Evolutionary conservation across 208 protist genomes (phyloP).

Genomic region (Naegleria gruberi): DNA sequence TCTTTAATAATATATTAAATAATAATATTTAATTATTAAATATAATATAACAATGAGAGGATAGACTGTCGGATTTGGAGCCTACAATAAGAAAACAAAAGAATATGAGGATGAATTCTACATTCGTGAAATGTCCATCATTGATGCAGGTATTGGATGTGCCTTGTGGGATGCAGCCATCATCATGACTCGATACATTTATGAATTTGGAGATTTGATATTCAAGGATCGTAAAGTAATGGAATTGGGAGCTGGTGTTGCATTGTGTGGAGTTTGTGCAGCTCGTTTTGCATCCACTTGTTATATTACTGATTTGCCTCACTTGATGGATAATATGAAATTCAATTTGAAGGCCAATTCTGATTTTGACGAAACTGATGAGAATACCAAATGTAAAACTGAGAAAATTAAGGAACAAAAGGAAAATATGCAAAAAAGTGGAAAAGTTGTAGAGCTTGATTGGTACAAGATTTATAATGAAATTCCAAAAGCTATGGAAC

Average conservation of each 20-base stretch:
- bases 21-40: neutral
- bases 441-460: neutral
- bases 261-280: neutral
- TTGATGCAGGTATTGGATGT: constrained; percentile 21
- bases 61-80: constrained; percentile 10
- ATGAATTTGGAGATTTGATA: neutral
- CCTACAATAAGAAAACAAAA: neutral
- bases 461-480: neutral
- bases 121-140: constrained; percentile 6
- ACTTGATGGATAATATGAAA: neutral
- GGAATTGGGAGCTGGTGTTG: neutral
- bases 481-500: neutral
- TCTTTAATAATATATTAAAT: too few species aligned
- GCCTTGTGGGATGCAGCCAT: constrained; percentile 17
- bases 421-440: neutral
- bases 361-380: neutral
- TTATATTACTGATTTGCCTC: neutral
- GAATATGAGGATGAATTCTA: constrained; percentile 16
- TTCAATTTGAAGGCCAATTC: neutral
- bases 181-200: neutral
- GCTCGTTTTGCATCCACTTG: neutral
- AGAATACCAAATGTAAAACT: neutral
- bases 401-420: neutral
- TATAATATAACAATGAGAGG: too few species aligned
- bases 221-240: neutral